Evolutionary conservation across 2,329 filamentous ascomycete species (phyloP).

Genomic region (Leptographium flavum): DNA sequence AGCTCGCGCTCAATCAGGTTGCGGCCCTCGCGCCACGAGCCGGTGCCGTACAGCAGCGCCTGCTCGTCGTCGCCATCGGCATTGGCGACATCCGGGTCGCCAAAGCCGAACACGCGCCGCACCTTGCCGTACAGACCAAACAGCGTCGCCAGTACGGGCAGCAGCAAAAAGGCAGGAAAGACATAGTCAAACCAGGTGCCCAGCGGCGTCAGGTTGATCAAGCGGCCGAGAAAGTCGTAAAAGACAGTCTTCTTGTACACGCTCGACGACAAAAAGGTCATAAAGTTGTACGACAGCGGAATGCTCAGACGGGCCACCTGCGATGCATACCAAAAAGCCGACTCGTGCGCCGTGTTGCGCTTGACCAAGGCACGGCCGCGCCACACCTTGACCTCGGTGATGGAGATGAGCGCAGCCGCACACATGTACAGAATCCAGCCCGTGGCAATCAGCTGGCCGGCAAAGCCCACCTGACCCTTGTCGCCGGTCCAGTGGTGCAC

Average conservation of each 20-base stretch:
- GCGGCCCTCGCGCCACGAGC: constrained; percentile 82
- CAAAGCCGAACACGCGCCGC: constrained; percentile 65
- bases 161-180: constrained; percentile 75
- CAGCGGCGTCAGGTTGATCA: constrained; percentile 71
- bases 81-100: constrained; percentile 62
- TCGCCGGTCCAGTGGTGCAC: constrained; percentile 62
- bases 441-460: constrained; percentile 70
- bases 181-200: constrained; percentile 75
- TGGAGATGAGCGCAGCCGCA: constrained; percentile 68
- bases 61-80: constrained; percentile 54
- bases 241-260: constrained; percentile 72
- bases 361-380: constrained; percentile 80
- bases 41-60: constrained; percentile 60
- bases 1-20: constrained; percentile 81
- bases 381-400: constrained; percentile 95
- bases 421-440: constrained; percentile 96
- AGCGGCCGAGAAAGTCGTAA: constrained; percentile 69
- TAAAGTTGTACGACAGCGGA: constrained; percentile 88
- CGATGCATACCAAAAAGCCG: constrained; percentile 88
- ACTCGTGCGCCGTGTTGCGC: constrained; percentile 83
- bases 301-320: constrained; percentile 89
- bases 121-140: constrained; percentile 83
- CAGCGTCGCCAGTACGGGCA: constrained; percentile 72
- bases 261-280: constrained; percentile 65
- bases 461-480: constrained; percentile 66